Conservation (phyloP, 805 yeast species). For the Lachancea nothofagi region DNA sequence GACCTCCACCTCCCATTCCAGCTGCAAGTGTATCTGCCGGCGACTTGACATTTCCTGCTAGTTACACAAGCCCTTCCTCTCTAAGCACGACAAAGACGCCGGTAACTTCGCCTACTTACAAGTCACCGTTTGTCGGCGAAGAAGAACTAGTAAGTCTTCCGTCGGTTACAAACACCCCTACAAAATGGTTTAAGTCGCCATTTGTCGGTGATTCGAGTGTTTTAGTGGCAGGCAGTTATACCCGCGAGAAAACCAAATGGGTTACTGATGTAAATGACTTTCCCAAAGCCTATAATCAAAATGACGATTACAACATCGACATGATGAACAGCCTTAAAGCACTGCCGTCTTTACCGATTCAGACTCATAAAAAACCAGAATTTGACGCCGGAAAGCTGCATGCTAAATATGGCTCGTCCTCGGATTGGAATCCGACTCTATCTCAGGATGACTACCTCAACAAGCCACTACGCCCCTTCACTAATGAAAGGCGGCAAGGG, state of each 20-base stretch:
- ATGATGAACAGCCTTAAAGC: constrained; percentile 9
- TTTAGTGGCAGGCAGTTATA: not conserved
- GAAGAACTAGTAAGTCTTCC: constrained; percentile 6
- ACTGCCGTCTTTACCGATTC: constrained; percentile 13
- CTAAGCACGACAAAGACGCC: not conserved
- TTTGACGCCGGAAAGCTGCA: no score
- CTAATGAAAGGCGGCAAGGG: constrained; percentile 16
- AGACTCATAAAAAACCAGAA: no score
- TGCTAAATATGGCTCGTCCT: no score
- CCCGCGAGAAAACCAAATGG: constrained; percentile 2
- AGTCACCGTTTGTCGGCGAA: constrained; percentile 19
- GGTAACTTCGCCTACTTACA: constrained; percentile 4
- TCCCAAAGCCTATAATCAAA: not conserved
- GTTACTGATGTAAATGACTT: constrained; percentile 1
- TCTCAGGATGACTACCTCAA: constrained; percentile 4
- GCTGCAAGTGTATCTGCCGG: not conserved
- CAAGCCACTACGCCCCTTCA: constrained; percentile 20
- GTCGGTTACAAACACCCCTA: not conserved
- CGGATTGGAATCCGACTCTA: no score
- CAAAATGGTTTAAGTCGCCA: constrained; percentile 14
- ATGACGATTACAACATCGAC: not conserved
- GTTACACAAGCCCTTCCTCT: not conserved
- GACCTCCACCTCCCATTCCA: constrained; percentile 5
- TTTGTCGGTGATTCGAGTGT: constrained; percentile 17
- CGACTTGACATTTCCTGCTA: not conserved